Base-by-base conservation (phyloP, 176 grass and related monocot species). In the Echinochloa phyllopogon region DNA sequence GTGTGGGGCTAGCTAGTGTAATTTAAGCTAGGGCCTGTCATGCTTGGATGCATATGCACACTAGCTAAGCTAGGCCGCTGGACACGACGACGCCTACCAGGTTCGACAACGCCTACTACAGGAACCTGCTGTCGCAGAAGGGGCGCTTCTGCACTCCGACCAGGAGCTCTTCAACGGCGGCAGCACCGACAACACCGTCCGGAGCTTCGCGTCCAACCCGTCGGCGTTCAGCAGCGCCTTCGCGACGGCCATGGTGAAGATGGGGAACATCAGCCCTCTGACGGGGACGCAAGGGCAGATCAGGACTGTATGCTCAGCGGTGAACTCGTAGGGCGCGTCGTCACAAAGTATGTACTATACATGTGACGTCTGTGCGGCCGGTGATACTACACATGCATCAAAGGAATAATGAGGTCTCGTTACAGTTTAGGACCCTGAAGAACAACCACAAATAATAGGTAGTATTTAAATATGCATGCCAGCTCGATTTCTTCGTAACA, bases 81-180 rank as follows among this genome's bases (percentile, higher is more conserved):
- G 94, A 96, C 86, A 63, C 81, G 6, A 2, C 6, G 42, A 87
- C 86, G 24, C 48, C 89, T 23, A 61, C 2, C 73, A 0, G 0
- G 0, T 94, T 94, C 43, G 92, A 91, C 83, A 95, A 84, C 62
- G 25, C 81, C 29, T 95, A 92, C 83, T 95, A 83, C 86, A 83
- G 4, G 63, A 87, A 95, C 63, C 91, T 95, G 15, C 38, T 90
- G 69, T 63, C 73, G 3, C 65, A 69, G 53, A 86, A 48, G 76
- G 93, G 79, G 6, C 78, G 6, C 78, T 95, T 3, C 91, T 95
- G 66, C 90, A 88, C 77, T 90, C 93, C 0, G 90, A 92, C 82
- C 93, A 94, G 83, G 43, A 53, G 77, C 83, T 92, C 3, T 92
- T 90, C 82, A 95, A 86, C 42, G 29, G 18, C 27, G 78, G 56